Conservation (phyloP, 768 basidiomycete genomes). For the Naematelia encephala region DNA sequence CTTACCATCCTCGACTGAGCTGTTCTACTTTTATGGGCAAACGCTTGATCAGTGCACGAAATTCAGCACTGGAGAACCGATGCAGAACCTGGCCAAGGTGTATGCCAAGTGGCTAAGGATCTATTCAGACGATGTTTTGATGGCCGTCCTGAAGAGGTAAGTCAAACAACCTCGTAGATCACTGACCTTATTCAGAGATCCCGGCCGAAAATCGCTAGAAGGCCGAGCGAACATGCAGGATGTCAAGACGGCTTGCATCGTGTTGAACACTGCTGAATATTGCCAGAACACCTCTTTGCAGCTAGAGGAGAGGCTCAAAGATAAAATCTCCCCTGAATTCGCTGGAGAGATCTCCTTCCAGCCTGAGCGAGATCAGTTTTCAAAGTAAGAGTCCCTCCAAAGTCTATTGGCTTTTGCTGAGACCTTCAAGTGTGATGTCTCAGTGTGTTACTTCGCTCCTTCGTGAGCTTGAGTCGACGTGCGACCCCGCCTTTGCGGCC, state of each 20-base stretch:
- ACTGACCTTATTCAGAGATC: conserved; percentile 20
- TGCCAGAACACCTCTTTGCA: conserved; percentile 87
- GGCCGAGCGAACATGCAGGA: conserved; percentile 71
- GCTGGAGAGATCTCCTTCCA: conserved; percentile 79
- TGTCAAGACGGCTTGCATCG: conserved; percentile 75
- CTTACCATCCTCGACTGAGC: conserved; percentile 86
- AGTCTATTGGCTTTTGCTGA: background rate
- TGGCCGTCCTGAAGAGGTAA: conserved; percentile 69
- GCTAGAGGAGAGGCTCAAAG: conserved; percentile 88
- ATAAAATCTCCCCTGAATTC: conserved; percentile 71
- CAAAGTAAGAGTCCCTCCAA: conserved; percentile 61
- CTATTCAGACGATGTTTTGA: conserved; percentile 91
- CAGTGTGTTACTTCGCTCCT: conserved; percentile 74
- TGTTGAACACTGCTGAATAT: conserved; percentile 97
- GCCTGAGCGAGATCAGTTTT: conserved; percentile 80
- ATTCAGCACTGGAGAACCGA: conserved; percentile 74
- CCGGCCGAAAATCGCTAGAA: conserved; percentile 69
- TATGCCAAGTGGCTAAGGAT: conserved; percentile 92
- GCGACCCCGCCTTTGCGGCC: conserved; percentile 71
- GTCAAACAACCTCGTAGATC: conserved; percentile 6
- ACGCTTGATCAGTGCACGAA: conserved; percentile 91
- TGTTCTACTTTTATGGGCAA: conserved; percentile 97
- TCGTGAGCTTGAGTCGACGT: conserved; percentile 77
- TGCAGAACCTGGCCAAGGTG: conserved; percentile 74
- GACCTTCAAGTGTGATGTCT: conserved; percentile 67